Evolutionary conservation across 345 rosid species (phyloP), one percentile per base, ranked within the genome.

Genomic region (Brassica juncea): DNA sequence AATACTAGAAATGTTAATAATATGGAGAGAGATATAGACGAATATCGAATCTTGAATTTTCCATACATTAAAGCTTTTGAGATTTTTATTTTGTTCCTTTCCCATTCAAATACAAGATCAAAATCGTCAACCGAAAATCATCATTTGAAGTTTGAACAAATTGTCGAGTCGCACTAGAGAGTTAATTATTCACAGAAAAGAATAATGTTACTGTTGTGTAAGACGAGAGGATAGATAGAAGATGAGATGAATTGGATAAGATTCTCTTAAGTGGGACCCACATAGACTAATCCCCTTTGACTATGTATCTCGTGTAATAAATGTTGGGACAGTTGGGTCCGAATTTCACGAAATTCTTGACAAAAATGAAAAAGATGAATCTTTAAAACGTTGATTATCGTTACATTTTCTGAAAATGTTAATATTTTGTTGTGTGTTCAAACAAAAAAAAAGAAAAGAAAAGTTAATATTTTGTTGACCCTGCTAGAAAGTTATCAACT

Each of bases 181-280:
- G 11, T 49, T 12, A 23, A 14, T 5, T n/a, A 14, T 8, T 59
- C 27, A 44, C 52, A 44, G 52, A 64, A 55, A 31, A 39, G 10
- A 35, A 35, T 35, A 35, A 31, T 64, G 34, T n/a, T 8, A 66
- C 60, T 3, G 60, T 60, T 10, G 59, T 54, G 21, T 57, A 14
- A 9, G 68, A 32, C 12, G 6, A 66, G 16, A 30, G 27, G 9
- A 35, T 35, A 10, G 67, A 16, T 12, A 28, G 74, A 16, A 5
- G 30, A 34, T 75, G 59, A 69, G 52, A 3, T 21, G 27, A 68
- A 30, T 12, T 68, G 68, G 73, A 78, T 72, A 78, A 72, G 77
- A 79, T 57, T 66, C 62, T 78, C 16, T 4, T 39, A n/a, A 16
- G 30, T 66, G 63, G 77, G 68, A 66, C 77, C 77, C 11, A 31